Percentiles rank a stretch among this genome's conserved stretches.
These are phyloP conservation scores for Solanum hybrid DNA, from an alignment of 305 asterid species.

Conservation along the genomic window DNA sequence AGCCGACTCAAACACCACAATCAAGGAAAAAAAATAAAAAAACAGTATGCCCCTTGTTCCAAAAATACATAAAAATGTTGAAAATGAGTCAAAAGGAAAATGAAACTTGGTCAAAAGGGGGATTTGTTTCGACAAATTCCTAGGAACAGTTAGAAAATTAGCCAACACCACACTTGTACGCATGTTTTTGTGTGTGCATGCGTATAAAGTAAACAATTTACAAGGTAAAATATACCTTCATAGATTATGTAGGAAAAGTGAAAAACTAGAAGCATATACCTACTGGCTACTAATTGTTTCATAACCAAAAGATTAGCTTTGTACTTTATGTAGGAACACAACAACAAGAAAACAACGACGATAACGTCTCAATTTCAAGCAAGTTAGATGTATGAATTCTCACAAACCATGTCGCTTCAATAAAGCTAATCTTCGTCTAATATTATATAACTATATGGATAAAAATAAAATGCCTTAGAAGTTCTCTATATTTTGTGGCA, in stretches of 20 bases:
- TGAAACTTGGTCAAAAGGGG: not conserved
- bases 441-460: too few relatives aligned
- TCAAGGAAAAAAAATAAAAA: too few relatives aligned
- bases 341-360: not conserved
- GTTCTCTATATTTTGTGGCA: not conserved
- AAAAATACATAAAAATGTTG: not conserved
- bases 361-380: not conserved
- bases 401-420: not conserved
- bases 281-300: not conserved
- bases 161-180: not conserved
- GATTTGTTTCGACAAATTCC: slow-evolving; percentile 3
- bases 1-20: not conserved
- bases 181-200: slow-evolving; percentile 1
- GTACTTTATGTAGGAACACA: not conserved
- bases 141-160: not conserved
- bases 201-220: slow-evolving; percentile 1
- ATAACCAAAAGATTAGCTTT: not conserved
- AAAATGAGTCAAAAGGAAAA: not conserved
- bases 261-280: not conserved
- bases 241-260: not conserved
- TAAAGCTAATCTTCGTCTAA: not conserved
- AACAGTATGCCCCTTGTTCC: not conserved
- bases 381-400: not conserved
- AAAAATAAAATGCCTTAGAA: not conserved
- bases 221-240: not conserved